Evolutionary conservation across 371 early-diverging fungal genomes (phyloP).

Genomic region (Mortierella sp.): DNA sequence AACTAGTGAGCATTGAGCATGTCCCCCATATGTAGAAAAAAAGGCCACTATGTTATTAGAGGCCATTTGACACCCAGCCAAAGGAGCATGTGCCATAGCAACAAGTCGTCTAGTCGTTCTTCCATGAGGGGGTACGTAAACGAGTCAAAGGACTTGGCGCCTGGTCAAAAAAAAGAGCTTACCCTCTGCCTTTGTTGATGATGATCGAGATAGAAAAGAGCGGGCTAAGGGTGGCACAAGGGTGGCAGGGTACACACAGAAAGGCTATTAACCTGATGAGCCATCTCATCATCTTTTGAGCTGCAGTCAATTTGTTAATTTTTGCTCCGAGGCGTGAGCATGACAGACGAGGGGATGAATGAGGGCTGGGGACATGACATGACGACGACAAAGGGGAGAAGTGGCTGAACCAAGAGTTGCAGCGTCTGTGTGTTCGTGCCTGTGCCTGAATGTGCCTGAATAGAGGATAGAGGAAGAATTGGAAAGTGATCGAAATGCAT

Average conservation of each 20-base stretch:
- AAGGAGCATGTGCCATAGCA: slow-evolving; percentile 4
- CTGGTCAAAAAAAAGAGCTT: background rate
- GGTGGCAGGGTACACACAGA: background rate
- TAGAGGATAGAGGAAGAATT: no score
- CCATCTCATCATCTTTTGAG: background rate
- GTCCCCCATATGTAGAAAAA: background rate
- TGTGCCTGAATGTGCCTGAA: background rate
- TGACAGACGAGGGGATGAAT: background rate
- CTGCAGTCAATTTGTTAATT: background rate
- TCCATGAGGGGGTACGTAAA: background rate
- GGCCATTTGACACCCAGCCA: slow-evolving; percentile 1
- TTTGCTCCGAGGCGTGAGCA: background rate
- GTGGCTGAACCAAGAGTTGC: background rate
- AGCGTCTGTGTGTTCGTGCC: background rate
- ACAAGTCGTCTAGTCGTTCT: background rate
- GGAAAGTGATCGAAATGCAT: no score
- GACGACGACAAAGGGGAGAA: background rate
- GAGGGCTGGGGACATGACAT: background rate
- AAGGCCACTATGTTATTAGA: background rate
- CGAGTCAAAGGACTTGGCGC: no score
- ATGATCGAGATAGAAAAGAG: background rate
- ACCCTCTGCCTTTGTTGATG: background rate
- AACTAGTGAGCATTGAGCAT: background rate
- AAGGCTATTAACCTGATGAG: background rate
- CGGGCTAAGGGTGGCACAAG: background rate